Evolutionary conservation across 2,329 filamentous ascomycete genomes (phyloP).

Genomic region (Sphaerulina musiva): DNA sequence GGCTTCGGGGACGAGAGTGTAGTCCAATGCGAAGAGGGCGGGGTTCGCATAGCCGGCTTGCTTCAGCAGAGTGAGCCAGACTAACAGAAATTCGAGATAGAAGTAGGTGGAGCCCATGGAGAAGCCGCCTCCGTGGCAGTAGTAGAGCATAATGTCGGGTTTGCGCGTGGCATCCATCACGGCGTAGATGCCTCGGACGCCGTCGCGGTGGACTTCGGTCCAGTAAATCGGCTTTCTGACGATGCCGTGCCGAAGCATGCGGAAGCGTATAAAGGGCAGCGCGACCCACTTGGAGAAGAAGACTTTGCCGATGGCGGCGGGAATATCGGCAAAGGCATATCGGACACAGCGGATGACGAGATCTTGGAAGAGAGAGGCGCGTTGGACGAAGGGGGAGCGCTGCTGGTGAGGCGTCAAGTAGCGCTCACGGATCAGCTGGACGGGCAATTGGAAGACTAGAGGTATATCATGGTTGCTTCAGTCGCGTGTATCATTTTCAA

Average conservation of each 20-base stretch:
- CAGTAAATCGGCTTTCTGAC: conserved; percentile 57
- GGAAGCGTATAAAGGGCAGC: conserved; percentile 66
- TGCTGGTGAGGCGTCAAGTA: conserved; percentile 44
- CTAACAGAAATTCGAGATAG: conserved; percentile 75
- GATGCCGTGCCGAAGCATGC: conserved; percentile 67
- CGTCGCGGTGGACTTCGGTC: conserved; percentile 49
- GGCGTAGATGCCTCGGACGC: conserved; percentile 60
- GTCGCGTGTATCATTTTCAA: no score
- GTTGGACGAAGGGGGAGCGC: conserved; percentile 58
- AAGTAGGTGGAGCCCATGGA: conserved; percentile 76
- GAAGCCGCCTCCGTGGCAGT: conserved; percentile 77
- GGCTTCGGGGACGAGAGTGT: conserved; percentile 69
- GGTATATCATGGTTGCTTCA: no score
- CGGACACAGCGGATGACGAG: conserved; percentile 69
- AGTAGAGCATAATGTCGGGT: conserved; percentile 75
- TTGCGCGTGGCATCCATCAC: conserved; percentile 52
- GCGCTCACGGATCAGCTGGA: conserved; percentile 53
- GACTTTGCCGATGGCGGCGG: conserved; percentile 60
- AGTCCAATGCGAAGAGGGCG: conserved; percentile 71
- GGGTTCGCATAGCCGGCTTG: conserved; percentile 64
- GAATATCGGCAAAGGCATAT: conserved; percentile 68
- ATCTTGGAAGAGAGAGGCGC: conserved; percentile 68
- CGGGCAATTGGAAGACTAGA: conserved; percentile 54
- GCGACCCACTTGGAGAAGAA: conserved; percentile 72
- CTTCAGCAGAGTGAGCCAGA: conserved; percentile 61